Percentiles rank a stretch among this genome's conserved stretches.
phyloP scores from a whole-genome alignment of 2,329 filamentous ascomycete genomes.

The Colletotrichum sp. region DNA sequence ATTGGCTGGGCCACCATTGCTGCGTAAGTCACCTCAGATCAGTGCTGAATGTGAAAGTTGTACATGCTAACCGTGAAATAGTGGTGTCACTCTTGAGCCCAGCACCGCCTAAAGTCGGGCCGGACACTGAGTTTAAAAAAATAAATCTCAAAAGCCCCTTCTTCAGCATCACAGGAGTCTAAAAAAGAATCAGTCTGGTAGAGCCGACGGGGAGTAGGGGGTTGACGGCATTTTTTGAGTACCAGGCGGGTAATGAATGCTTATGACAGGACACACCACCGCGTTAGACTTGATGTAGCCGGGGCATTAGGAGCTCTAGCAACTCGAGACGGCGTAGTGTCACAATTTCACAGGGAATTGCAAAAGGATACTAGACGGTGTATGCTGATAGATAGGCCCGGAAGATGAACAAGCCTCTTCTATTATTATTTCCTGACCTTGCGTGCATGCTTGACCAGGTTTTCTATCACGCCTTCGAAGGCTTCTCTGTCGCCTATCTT shows the following conservation, averaged over 20 bases:
- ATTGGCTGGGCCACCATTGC: conserved; percentile 90
- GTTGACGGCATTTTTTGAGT: conserved; percentile 8
- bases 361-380: conserved; percentile 10
- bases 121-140: background rate
- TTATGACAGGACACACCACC: conserved; percentile 7
- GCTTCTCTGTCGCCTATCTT: conserved; percentile 90
- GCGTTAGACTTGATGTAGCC: conserved; percentile 9
- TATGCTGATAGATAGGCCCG: conserved; percentile 19
- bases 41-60: background rate
- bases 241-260: conserved; percentile 21
- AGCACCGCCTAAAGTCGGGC: conserved; percentile 44
- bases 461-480: conserved; percentile 96
- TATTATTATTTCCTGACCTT: conserved; percentile 74
- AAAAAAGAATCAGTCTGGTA: conserved; percentile 17
- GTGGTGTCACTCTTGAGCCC: conserved; percentile 60
- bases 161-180: conserved; percentile 21
- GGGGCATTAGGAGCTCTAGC: background rate
- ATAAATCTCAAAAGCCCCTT: conserved; percentile 12
- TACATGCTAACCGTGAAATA: conserved; percentile 34
- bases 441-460: conserved; percentile 88
- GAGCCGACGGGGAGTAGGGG: background rate
- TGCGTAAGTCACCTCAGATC: conserved; percentile 53
- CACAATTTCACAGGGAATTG: conserved; percentile 1
- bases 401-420: conserved; percentile 13
- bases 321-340: background rate